A percentile compares a stretch with the other conserved stretches of the same genome.
These are phyloP conservation scores for Tranzscheliella williamsii DNA, from an alignment of 1,284 basidiomycete genomes.

Conservation along the genomic window DNA sequence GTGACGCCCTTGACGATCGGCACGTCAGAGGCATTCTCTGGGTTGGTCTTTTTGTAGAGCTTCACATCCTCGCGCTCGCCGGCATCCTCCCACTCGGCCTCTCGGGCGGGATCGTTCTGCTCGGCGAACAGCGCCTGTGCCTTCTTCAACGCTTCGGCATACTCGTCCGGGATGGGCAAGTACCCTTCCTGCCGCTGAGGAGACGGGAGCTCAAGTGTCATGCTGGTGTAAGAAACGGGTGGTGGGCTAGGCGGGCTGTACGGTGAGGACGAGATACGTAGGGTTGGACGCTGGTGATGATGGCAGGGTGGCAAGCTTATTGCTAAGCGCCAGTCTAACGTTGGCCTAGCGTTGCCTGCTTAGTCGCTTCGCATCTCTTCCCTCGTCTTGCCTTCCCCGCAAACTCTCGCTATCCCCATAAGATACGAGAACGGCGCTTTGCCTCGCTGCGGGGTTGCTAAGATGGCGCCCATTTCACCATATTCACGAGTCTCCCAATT, in stretches of 20 bases:
- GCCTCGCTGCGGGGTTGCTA: too few relatives aligned
- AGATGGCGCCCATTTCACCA: too few relatives aligned
- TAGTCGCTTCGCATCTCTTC: too few relatives aligned
- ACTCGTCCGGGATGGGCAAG: conserved; percentile 32
- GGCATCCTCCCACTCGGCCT: conserved; percentile 47
- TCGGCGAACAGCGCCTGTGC: conserved; percentile 32
- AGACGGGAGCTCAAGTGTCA: conserved; percentile 49
- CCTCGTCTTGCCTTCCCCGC: too few relatives aligned
- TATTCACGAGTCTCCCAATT: too few relatives aligned
- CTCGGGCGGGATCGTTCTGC: conserved; percentile 32
- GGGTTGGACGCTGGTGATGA: background rate
- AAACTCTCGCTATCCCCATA: too few relatives aligned
- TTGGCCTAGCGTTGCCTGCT: too few relatives aligned
- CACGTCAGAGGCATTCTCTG: conserved; percentile 43
- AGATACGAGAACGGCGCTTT: too few relatives aligned
- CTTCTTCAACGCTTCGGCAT: conserved; percentile 39
- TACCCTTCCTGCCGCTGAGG: conserved; percentile 20
- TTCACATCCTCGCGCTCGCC: conserved; percentile 49
- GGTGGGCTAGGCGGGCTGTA: background rate
- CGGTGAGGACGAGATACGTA: too few relatives aligned
- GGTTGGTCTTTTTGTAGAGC: conserved; percentile 46
- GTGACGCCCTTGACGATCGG: conserved; percentile 49
- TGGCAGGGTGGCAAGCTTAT: background rate
- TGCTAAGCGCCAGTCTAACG: too few relatives aligned
- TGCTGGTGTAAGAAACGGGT: conserved; percentile 6